phyloP scores from a whole-genome alignment of 2,329 filamentous ascomycete species.

The Pseudohalonectria lignicola region DNA sequence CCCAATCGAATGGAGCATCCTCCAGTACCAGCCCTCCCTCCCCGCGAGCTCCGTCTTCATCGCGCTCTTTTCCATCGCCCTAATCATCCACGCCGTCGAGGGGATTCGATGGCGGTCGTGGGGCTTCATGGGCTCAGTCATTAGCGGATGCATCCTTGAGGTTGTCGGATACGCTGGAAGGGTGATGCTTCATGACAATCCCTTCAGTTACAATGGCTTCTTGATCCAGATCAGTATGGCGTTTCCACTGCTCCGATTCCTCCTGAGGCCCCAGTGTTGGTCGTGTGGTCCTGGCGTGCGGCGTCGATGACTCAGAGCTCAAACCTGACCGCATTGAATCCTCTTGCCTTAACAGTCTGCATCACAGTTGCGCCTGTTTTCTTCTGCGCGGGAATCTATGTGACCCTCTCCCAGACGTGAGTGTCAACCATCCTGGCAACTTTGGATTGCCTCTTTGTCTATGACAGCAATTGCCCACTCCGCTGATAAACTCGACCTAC shows the following conservation, averaged over 20 bases:
- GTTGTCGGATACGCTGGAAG: slow-evolving; percentile 55
- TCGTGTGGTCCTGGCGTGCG: no score
- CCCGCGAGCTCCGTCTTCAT: slow-evolving; percentile 29
- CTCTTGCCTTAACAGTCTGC: slow-evolving; percentile 31
- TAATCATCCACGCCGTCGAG: slow-evolving; percentile 31
- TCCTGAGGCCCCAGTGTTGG: no score
- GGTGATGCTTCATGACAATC: slow-evolving; percentile 43
- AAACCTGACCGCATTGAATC: neutral
- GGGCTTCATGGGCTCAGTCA: slow-evolving; percentile 39
- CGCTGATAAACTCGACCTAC: slow-evolving; percentile 1
- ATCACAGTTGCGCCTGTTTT: slow-evolving; percentile 46
- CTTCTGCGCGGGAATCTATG: slow-evolving; percentile 53
- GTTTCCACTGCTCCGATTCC: neutral
- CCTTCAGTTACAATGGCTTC: slow-evolving; percentile 47
- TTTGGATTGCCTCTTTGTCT: neutral
- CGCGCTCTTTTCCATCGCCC: slow-evolving; percentile 31
- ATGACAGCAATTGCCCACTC: no score
- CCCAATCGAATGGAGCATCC: slow-evolving; percentile 30
- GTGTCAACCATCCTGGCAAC: neutral
- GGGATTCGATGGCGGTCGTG: slow-evolving; percentile 34
- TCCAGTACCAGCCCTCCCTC: slow-evolving; percentile 33
- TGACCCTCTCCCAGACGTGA: slow-evolving; percentile 32
- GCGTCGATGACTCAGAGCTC: no score
- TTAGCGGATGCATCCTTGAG: slow-evolving; percentile 44
- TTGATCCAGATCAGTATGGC: slow-evolving; percentile 51